These are phyloP conservation scores for Phaseolus lunatus DNA, from an alignment of 306 rosid genomes.

Conservation along the genomic window DNA sequence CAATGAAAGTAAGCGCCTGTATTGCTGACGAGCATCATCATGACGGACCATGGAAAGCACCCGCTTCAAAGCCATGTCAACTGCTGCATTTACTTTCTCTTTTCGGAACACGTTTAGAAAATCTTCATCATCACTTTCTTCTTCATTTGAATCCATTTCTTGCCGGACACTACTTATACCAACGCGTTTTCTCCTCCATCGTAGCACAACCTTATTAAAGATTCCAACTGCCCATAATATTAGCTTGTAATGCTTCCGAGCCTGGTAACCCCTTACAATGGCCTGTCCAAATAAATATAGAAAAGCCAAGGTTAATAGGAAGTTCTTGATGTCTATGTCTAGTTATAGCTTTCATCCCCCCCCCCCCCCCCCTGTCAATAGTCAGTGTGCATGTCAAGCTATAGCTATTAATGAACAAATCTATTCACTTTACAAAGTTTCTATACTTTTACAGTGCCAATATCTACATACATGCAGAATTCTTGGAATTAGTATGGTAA, in stretches of 20 bases:
- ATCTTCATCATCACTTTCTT: conserved; percentile 82
- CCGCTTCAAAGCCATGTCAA: conserved; percentile 74
- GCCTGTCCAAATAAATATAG: conserved; percentile 69
- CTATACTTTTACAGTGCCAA: background rate
- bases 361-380: background rate
- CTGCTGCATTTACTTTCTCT: conserved; percentile 73
- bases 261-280: conserved; percentile 87
- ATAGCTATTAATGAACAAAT: background rate
- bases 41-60: conserved; percentile 86
- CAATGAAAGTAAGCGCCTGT: conserved; percentile 77
- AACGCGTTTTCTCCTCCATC: conserved; percentile 86
- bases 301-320: conserved; percentile 12
- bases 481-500: conserved; percentile 28
- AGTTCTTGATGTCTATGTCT: conserved; percentile 20
- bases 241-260: conserved; percentile 76
- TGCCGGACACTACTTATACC: conserved; percentile 75
- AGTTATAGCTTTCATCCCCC: background rate
- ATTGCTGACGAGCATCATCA: conserved; percentile 77
- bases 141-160: conserved; percentile 55
- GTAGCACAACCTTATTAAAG: conserved; percentile 83
- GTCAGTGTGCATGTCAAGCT: conserved; percentile 20
- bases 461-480: conserved; percentile 19
- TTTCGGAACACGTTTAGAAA: conserved; percentile 83
- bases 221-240: conserved; percentile 93
- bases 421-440: background rate